Conservation (phyloP, 257 asterid genomes). For the Primulina eburnea region DNA sequence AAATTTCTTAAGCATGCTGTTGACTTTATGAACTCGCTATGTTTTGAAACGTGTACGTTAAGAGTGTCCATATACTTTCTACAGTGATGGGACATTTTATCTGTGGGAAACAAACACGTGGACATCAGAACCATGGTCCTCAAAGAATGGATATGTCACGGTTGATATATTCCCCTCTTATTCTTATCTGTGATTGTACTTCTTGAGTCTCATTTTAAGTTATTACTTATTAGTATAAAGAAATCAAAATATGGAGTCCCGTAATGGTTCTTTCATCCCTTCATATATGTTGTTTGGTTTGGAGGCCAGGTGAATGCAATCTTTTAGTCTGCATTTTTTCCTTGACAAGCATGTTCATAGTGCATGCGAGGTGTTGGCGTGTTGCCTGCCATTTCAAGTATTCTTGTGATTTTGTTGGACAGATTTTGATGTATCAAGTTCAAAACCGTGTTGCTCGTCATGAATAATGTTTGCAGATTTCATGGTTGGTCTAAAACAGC, state of each 20-base stretch:
- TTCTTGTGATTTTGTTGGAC: constrained; percentile 1
- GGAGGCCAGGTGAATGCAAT: constrained; percentile 9
- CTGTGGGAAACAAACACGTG: constrained; percentile 98
- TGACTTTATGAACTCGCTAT: not conserved
- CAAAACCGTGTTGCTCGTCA: not conserved
- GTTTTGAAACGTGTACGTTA: constrained; percentile 14
- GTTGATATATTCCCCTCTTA: constrained; percentile 42
- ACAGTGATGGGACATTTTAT: constrained; percentile 96
- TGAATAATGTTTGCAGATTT: not conserved
- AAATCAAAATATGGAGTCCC: not conserved
- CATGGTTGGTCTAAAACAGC: constrained; percentile 7
- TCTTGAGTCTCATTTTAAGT: constrained; percentile 9
- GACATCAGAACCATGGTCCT: constrained; percentile 98
- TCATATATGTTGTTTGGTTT: constrained; percentile 1
- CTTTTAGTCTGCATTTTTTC: not conserved
- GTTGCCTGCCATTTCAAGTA: constrained; percentile 12
- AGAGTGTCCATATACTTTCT: constrained; percentile 21
- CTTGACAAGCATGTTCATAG: constrained; percentile 9
- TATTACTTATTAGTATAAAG: not conserved
- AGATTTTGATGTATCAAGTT: not conserved
- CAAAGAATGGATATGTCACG: constrained; percentile 85
- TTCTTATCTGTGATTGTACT: constrained; percentile 4
- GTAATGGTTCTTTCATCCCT: not conserved
- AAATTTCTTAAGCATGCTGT: constrained; percentile 20
- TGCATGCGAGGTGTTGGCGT: constrained; percentile 10